A percentile compares a stretch with the other conserved stretches of the same genome.
phyloP scores from a whole-genome alignment of 371 early-diverging fungal genomes.

The Haplosporangium sp. region DNA sequence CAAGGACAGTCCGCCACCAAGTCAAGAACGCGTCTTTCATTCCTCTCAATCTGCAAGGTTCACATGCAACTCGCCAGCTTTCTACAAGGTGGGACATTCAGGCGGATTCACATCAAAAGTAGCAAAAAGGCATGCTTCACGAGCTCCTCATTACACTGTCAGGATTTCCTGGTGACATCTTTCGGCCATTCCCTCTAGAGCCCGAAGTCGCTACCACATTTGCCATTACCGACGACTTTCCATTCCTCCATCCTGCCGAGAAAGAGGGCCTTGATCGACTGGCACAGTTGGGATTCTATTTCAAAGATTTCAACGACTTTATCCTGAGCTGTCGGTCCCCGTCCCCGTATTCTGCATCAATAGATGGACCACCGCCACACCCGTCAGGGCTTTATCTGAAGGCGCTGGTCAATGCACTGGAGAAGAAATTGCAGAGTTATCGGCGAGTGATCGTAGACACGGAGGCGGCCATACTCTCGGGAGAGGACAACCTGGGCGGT shows the following conservation, averaged over 20 bases:
- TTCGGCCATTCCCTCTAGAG: conserved; percentile 65
- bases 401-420: conserved; percentile 65
- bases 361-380: not conserved
- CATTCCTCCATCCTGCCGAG: conserved; percentile 76
- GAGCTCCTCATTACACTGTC: conserved; percentile 78
- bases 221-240: conserved; percentile 66
- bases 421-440: conserved; percentile 65
- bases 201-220: conserved; percentile 62
- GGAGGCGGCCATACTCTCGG: conserved; percentile 58
- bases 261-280: conserved; percentile 72
- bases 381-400: conserved; percentile 41
- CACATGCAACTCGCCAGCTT: not conserved
- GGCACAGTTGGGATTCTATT: conserved; percentile 73
- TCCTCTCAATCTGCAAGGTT: not conserved
- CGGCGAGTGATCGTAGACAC: conserved; percentile 63
- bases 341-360: not conserved
- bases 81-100: not conserved
- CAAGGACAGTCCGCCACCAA: not conserved
- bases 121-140: conserved; percentile 71
- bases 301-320: conserved; percentile 59
- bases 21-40: not conserved
- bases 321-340: conserved; percentile 29
- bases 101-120: not conserved
- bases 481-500: conserved; percentile 48
- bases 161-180: conserved; percentile 77